Percentiles rank a stretch among this genome's conserved stretches.
Evolutionary conservation across 257 asterid species (phyloP).

Genomic region (Leonotis leonurus): DNA sequence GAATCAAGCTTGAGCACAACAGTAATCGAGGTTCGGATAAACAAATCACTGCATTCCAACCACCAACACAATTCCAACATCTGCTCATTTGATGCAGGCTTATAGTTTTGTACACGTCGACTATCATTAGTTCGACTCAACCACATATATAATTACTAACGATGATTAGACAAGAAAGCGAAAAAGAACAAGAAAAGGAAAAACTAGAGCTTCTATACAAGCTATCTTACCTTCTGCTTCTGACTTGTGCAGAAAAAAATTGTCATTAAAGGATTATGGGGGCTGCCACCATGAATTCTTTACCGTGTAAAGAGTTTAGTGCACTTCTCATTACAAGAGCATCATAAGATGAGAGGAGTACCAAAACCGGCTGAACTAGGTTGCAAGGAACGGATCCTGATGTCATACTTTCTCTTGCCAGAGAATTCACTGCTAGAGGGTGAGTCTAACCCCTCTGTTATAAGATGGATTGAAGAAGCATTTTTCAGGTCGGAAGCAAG

Average conservation of each 20-base stretch:
- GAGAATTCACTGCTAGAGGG: conserved; percentile 44
- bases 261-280: no score
- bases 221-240: conserved; percentile 21
- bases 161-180: neutral
- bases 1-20: neutral
- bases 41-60: conserved; percentile 17
- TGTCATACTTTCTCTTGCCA: conserved; percentile 50
- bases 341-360: conserved; percentile 39
- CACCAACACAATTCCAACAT: conserved; percentile 15
- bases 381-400: conserved; percentile 66
- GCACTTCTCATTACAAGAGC: no score
- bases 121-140: no score
- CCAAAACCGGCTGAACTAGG: conserved; percentile 53
- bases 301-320: conserved; percentile 7
- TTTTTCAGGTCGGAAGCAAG: conserved; percentile 34
- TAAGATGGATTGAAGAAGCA: conserved; percentile 34
- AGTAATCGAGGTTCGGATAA: conserved; percentile 1
- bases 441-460: conserved; percentile 46
- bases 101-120: conserved; percentile 4
- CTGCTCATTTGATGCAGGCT: conserved; percentile 13
- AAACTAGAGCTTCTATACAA: conserved; percentile 23
- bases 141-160: conserved; percentile 4
- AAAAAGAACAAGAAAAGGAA: neutral
- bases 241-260: conserved; percentile 3
- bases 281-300: no score